phyloP scores from a whole-genome alignment of 768 basidiomycete species.

The Mycena galericulata region DNA sequence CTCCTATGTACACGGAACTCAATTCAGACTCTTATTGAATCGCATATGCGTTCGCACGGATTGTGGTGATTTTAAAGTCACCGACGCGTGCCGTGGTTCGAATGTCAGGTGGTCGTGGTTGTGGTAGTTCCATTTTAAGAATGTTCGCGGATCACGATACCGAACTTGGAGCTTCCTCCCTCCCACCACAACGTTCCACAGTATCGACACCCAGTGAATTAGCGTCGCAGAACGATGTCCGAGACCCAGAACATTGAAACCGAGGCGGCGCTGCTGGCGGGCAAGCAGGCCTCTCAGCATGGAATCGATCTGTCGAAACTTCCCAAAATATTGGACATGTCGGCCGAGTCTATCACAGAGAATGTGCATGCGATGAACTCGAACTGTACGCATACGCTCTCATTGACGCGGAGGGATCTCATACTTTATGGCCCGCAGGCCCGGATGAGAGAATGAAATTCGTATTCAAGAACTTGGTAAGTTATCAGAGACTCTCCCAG shows the following conservation, averaged over 20 bases:
- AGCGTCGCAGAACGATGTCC: conserved; percentile 4
- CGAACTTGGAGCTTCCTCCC: too few species aligned
- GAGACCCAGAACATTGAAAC: not conserved
- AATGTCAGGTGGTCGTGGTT: not conserved
- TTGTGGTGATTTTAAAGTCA: not conserved
- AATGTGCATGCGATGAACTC: conserved; percentile 54
- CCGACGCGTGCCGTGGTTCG: not conserved
- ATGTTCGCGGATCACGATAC: not conserved
- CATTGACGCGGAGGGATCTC: not conserved
- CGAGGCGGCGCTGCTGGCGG: conserved; percentile 35
- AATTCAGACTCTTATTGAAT: conserved; percentile 1
- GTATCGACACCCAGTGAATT: not conserved
- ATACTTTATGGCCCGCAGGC: conserved; percentile 38
- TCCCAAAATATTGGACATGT: conserved; percentile 55
- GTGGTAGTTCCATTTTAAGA: not conserved
- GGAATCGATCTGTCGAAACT: conserved; percentile 56
- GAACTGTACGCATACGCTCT: conserved; percentile 47
- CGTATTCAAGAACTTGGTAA: conserved; percentile 56
- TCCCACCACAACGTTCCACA: not conserved
- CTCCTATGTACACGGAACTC: conserved; percentile 1
- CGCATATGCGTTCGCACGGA: not conserved
- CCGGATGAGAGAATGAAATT: conserved; percentile 56
- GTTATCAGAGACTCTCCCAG: not conserved
- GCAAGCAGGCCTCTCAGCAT: conserved; percentile 46
- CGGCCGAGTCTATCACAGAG: conserved; percentile 54